Evolutionary conservation across 2,329 filamentous ascomycete genomes (phyloP), one percentile per base, ranked within the genome.

Genomic region (Triangularia setosa): DNA sequence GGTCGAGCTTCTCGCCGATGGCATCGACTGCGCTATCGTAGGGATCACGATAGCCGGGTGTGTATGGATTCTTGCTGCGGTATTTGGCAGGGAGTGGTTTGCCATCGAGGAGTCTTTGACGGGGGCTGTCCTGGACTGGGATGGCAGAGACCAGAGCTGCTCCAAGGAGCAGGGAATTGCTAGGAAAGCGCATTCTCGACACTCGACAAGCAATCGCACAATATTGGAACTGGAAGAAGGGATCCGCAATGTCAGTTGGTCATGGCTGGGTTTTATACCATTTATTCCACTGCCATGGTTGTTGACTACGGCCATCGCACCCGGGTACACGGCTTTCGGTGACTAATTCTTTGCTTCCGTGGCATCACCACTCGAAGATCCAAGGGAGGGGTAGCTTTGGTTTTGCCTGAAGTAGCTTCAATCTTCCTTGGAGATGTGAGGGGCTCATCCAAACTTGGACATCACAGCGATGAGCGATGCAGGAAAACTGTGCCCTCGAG

Each of bases 1-100:
- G 89, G 68, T 90, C 83, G n/a, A 90, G 78, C 11, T 82, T 78
- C 2, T 87, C 79, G 12, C 82, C 84, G 53, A 88, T 73, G 4
- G 86, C 75, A 73, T 91, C 88, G 48, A 90, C 76, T 53, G 87
- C 84, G 63, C 78, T 78, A 73, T 91, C 88, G 66, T 86, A 83
- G 0, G 86, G 85, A 69, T 91, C 87, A 58, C 78, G 80, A 71
- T 85, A 78, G 7, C 78, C 84, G 0, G 86, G 87, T 11, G 80
- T 85, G 71, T 89, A 91, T 0, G 87, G 87, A 9, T 60, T 12
- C 48, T 61, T 67, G 62, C 75, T 78, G 61, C 73, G 73, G 65
- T 79, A 82, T 66, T 77, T 80, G 57, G 74, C 67, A 18, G 79
- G 79, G 12, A 85, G 74, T 4, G 77, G 74, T 58, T 82, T 76